phyloP scores from a whole-genome alignment of 1,139 yeast genomes.

The Scheffersomyces segobiensis region DNA sequence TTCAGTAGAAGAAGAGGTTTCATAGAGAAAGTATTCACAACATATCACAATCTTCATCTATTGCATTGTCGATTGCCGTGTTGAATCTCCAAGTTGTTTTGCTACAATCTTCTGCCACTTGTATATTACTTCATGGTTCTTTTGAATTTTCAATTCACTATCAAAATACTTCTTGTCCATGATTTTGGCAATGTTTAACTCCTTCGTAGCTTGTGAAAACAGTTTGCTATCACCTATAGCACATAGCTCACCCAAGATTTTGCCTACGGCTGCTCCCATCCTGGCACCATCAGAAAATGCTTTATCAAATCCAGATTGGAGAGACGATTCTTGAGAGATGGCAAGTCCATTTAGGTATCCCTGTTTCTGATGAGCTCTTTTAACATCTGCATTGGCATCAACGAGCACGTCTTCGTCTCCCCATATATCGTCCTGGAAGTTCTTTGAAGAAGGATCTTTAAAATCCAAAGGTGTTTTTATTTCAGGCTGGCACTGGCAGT shows the following conservation, averaged over 20 bases:
- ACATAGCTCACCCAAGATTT: conserved; percentile 51
- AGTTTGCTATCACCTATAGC: conserved; percentile 18
- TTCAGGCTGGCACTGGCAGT: background rate
- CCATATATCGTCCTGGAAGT: conserved; percentile 41
- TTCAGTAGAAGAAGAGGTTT: background rate
- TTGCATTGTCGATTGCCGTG: background rate
- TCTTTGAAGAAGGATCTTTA: background rate
- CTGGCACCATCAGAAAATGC: conserved; percentile 78
- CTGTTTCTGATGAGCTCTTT: conserved; percentile 71
- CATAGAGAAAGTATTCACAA: background rate
- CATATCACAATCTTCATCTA: conserved; percentile 3
- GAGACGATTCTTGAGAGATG: conserved; percentile 62
- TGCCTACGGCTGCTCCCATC: conserved; percentile 68
- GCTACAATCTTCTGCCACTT: conserved; percentile 26
- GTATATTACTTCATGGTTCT: conserved; percentile 22
- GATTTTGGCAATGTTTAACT: conserved; percentile 52
- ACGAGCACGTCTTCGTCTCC: conserved; percentile 36
- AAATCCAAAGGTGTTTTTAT: background rate
- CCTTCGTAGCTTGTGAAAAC: conserved; percentile 42
- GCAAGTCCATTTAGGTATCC: conserved; percentile 86
- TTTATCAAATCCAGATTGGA: conserved; percentile 79
- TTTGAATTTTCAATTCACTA: conserved; percentile 41
- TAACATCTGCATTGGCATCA: conserved; percentile 35
- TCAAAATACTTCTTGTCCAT: conserved; percentile 53
- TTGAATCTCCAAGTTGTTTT: background rate